Base-by-base conservation (phyloP, 2,329 filamentous ascomycete genomes). In the Dactylellina cionopaga region DNA sequence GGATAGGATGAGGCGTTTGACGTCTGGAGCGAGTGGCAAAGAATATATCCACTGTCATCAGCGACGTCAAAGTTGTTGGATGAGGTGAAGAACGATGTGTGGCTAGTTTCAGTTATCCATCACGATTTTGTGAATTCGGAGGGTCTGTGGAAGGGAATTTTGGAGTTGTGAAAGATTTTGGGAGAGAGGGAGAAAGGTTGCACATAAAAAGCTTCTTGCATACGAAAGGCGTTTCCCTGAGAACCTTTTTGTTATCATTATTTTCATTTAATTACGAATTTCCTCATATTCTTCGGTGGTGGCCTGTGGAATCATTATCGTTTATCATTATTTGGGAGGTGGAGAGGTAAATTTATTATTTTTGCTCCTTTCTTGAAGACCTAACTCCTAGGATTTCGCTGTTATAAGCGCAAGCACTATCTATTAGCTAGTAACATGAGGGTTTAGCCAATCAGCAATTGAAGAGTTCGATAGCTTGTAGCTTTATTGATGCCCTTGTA, bases 1-100 rank as follows among this genome's bases (percentile, higher is more conserved):
- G 15, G n/a, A 24, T 39, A 60, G 65, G 95, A 98, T 79, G 95
- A 99, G 84, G 94, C 95, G 0, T 99, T 95, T 82, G 90, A 90
- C 29, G 96, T 98, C 78, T 98, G 94, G 91, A 86, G 85, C 41
- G 95, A 98, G 83, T 99, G 95, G 95, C 89, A 90, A 72, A 86
- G 90, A 76, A 90, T 97, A 47, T 98, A 96, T 80, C 88, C 88
- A n/a, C 85, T 88, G 49, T 88, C 86, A 4, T 90, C 89, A 1
- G 84, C 87, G 55, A 92, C 89, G 69, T 88, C 89, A 76, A 87
- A 85, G 78, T 83, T 97, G 63, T 82, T 99, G 43, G 87, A 89
- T 74, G 80, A 83, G 4, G 84, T 90, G 33, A 86, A 87, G 78
- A 84, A 86, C 46, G 91, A 92, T 77, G 85, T 87, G 75, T 97